Evolutionary conservation across 2,329 filamentous ascomycete species (phyloP).

Genomic region (Aspergillus floridensis): DNA sequence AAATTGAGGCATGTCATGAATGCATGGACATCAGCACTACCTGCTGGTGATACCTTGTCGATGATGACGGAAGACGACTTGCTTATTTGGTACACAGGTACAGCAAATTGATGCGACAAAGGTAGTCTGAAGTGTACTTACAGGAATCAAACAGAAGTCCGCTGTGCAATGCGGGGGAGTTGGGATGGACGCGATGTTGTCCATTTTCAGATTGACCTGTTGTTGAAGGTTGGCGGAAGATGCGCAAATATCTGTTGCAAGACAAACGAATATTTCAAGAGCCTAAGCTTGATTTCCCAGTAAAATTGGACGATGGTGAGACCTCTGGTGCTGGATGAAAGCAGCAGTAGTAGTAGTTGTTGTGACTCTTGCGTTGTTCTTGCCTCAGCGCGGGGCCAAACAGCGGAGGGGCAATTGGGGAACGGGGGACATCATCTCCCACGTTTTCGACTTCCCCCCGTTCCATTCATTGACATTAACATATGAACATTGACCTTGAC

Average conservation of each 20-base stretch:
- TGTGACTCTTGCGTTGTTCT: neutral
- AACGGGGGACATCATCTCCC: neutral
- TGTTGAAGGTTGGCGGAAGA: too few relatives aligned
- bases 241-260: too few relatives aligned
- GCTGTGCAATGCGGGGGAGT: constrained; percentile 77
- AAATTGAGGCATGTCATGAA: neutral
- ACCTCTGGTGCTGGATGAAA: neutral
- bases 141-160: constrained; percentile 88
- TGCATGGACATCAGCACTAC: neutral
- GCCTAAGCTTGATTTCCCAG: neutral
- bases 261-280: neutral
- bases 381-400: neutral
- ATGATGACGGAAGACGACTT: too few relatives aligned
- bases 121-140: constrained; percentile 40
- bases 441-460: neutral
- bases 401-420: neutral
- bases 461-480: too few relatives aligned
- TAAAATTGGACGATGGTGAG: neutral
- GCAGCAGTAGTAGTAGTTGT: too few relatives aligned
- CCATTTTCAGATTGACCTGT: constrained; percentile 14
- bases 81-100: neutral
- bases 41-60: too few relatives aligned
- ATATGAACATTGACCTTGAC: too few relatives aligned
- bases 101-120: neutral
- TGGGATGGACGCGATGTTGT: constrained; percentile 29